Evolutionary conservation across 2,329 filamentous ascomycete species (phyloP).

Genomic region (Tothia fuscella): DNA sequence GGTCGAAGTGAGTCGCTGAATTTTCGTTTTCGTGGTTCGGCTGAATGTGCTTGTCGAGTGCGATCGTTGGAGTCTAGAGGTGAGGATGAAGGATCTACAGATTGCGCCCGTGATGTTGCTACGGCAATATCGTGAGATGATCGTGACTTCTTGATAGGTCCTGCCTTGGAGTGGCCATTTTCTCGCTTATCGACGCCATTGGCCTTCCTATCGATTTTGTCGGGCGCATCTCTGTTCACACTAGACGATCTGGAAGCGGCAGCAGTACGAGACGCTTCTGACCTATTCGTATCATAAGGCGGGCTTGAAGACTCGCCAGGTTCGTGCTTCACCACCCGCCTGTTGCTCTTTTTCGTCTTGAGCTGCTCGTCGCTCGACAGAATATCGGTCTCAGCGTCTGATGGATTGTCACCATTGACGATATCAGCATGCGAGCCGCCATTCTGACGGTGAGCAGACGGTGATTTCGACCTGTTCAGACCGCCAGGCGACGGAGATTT

Average conservation of each 20-base stretch:
- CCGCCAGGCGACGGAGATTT: constrained; percentile 5
- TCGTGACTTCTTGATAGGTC: background rate
- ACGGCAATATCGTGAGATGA: constrained; percentile 1
- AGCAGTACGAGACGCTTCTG: constrained; percentile 3
- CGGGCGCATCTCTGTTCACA: constrained; percentile 6
- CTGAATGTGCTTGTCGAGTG: constrained; percentile 25
- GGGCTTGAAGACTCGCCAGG: constrained; percentile 19
- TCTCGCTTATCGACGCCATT: constrained; percentile 7
- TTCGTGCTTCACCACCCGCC: constrained; percentile 29
- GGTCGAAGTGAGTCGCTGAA: constrained; percentile 24
- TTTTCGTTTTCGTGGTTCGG: constrained; percentile 30
- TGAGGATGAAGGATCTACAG: constrained; percentile 15
- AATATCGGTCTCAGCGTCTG: constrained; percentile 39
- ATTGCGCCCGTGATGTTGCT: constrained; percentile 9
- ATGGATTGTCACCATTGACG: constrained; percentile 28
- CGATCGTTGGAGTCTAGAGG: constrained; percentile 14
- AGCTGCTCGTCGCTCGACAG: constrained; percentile 26
- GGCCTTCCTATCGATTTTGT: constrained; percentile 6
- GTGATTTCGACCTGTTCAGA: constrained; percentile 1
- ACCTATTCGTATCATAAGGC: background rate
- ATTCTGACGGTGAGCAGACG: constrained; percentile 6
- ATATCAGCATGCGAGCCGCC: background rate
- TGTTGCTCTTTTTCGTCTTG: constrained; percentile 28
- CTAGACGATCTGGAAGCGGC: constrained; percentile 5
- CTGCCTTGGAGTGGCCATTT: constrained; percentile 6